Base-by-base conservation (phyloP, 345 rosid genomes). In the Atalantia buxifolia region DNA sequence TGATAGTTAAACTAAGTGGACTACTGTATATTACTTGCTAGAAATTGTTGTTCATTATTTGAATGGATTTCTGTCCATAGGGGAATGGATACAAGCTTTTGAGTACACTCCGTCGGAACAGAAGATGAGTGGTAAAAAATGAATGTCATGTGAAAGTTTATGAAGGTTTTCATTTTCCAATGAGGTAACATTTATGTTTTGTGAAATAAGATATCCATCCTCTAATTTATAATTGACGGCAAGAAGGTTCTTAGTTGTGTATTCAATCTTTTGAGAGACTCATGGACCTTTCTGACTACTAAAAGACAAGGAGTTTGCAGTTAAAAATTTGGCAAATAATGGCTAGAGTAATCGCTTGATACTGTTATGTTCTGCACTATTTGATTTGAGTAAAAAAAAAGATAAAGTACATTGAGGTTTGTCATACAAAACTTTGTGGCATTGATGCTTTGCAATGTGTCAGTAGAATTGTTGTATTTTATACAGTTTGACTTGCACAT, bases 51-150 rank as follows among this genome's bases (percentile, higher is more conserved):
- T 71, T 30, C 62, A 57, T 19, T 77, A 79, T 67, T 71, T 75
- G 66, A 69, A 36, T 68, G 85, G 73, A 71, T 85, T 85, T 72
- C 2, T 61, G 7, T 76, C 70, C 30, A 28, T 75, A 60, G 80
- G 78, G 5, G 76, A 78, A 25, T 81, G 75, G 74, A 82, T 80
- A 62, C 73, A 61, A 69, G 67, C 45, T 48, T 81, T 78, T 28
- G 69, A 42, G 71, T 69, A 70, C 33, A 78, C 69, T 66, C 75
- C 78, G 42, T 78, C 69, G n/a, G 84, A 69, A n/a, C 77, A 35
- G 84, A 69, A n/a, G 77, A 78, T n/a, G 81, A 83, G 62, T 80
- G 82, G 84, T 77, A 59, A 10, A 73, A 76, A 76, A 55, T 80
- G 69, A 56, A 66, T 50, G 25, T 57, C 28, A 27, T 76, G n/a